Base-by-base conservation (phyloP, 768 basidiomycete species). In the Candolleomyces eurysporus region DNA sequence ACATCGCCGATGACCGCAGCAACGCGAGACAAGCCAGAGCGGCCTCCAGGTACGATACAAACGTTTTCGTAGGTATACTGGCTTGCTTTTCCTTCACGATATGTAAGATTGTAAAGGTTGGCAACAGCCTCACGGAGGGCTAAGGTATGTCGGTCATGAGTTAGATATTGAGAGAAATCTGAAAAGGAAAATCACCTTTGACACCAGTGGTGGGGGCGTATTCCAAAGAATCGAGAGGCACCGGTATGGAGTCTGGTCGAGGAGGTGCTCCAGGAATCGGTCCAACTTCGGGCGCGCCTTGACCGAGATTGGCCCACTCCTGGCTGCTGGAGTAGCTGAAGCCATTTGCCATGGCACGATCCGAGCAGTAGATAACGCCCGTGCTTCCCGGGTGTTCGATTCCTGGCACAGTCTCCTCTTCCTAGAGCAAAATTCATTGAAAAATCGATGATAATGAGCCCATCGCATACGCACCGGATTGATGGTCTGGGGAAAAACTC, bases 121-220 rank as follows among this genome's bases (percentile, higher is more conserved):
- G 96, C 96, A 32, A 98, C 95, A 2, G 94, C 93, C 70, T 94
- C 89, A 31, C 96, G 84, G 21, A 98, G 85, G 14, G 78, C 91
- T 91, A 66, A 43, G 56, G 61, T 61, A 58, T 49, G 40, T 58
- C 9, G 22, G 26, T 56, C 22, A 53, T 19, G 26, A 16, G 17
- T 7, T 22, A 8, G 8, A 9, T 42, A 30, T n/a, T n/a, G n/a
- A n/a, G 4, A 32, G 48, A 14, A 13, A 13, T 50, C 14, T 8
- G 9, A 16, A 17, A 57, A 63, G 58, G 55, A 89, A 26, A 26
- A 26, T 26, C 26, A 26, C 90, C 86, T 78, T 89, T 95, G 39
- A 96, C 88, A 39, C 95, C 95, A 0, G 93, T 91, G 5, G 96
- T 96, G 0, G 96, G 94, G 3, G 92, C 95, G 67, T 97, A 97